Evolutionary conservation across 2,329 filamentous ascomycete genomes (phyloP).

Genomic region (Aspergillus neoniger): DNA sequence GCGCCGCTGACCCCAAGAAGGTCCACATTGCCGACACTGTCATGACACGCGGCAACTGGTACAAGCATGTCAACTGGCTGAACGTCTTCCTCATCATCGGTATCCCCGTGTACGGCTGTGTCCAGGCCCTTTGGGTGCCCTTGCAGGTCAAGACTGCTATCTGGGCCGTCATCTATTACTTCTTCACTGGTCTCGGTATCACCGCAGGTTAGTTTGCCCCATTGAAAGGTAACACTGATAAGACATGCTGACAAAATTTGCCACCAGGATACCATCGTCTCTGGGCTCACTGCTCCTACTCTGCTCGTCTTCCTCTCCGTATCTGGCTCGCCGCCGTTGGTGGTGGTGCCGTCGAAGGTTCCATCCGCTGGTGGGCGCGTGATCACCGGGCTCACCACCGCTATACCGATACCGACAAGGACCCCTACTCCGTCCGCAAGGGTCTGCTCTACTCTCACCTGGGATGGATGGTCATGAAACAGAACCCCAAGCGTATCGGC

Average conservation of each 20-base stretch:
- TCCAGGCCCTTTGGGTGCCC: slow-evolving; percentile 77
- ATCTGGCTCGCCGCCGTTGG: slow-evolving; percentile 81
- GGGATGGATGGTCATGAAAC: slow-evolving; percentile 92
- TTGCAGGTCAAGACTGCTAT: slow-evolving; percentile 69
- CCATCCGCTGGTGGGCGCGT: slow-evolving; percentile 85
- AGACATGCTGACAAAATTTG: slow-evolving; percentile 10
- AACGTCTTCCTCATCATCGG: slow-evolving; percentile 80
- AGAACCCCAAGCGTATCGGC: slow-evolving; percentile 86
- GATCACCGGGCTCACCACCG: slow-evolving; percentile 86
- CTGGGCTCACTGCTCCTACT: slow-evolving; percentile 85
- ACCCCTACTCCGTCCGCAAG: slow-evolving; percentile 88
- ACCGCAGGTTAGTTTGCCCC: slow-evolving; percentile 63
- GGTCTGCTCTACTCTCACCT: slow-evolving; percentile 81
- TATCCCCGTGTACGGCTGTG: slow-evolving; percentile 71
- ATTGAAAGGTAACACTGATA: background rate
- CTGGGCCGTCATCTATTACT: slow-evolving; percentile 78
- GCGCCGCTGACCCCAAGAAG: slow-evolving; percentile 60
- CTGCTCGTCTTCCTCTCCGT: slow-evolving; percentile 72
- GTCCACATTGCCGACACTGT: slow-evolving; percentile 82
- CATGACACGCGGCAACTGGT: slow-evolving; percentile 80
- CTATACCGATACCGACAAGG: slow-evolving; percentile 90
- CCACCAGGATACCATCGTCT: slow-evolving; percentile 71
- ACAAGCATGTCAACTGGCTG: slow-evolving; percentile 92
- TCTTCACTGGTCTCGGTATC: slow-evolving; percentile 78
- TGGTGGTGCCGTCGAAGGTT: slow-evolving; percentile 81